phyloP scores from a whole-genome alignment of 306 rosid genomes.

The Fragaria vesca region DNA sequence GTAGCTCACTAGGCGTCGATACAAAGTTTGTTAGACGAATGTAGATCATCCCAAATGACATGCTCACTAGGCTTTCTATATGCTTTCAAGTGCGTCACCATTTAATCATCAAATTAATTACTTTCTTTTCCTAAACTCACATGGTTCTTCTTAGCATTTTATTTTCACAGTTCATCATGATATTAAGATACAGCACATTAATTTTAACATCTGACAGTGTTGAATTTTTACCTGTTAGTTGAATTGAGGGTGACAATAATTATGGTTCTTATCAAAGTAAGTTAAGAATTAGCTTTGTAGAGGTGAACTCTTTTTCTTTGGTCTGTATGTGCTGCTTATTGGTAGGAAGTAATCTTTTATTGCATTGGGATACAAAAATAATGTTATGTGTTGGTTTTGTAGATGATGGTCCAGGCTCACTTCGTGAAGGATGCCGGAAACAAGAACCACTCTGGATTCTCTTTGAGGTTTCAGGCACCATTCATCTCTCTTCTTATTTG shows the following conservation, averaged over 20 bases:
- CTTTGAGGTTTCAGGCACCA: slow-evolving; percentile 62
- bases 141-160: neutral
- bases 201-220: neutral
- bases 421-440: slow-evolving; percentile 66
- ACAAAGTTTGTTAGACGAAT: too few relatives aligned
- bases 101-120: too few relatives aligned
- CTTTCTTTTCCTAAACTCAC: neutral
- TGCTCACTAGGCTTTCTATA: neutral
- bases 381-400: slow-evolving; percentile 6
- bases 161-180: neutral
- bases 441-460: slow-evolving; percentile 73
- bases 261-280: neutral
- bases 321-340: neutral
- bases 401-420: slow-evolving; percentile 86
- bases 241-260: neutral
- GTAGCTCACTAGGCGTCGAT: too few relatives aligned
- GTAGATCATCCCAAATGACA: neutral
- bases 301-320: neutral
- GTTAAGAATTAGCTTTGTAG: neutral
- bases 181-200: neutral
- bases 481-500: slow-evolving; percentile 33
- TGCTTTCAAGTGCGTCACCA: too few relatives aligned
- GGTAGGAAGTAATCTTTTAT: neutral
- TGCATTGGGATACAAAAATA: neutral
- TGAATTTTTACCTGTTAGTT: neutral